Conservation (phyloP, 2,329 filamentous ascomycete species). For the Stachybotrys echinatus region DNA sequence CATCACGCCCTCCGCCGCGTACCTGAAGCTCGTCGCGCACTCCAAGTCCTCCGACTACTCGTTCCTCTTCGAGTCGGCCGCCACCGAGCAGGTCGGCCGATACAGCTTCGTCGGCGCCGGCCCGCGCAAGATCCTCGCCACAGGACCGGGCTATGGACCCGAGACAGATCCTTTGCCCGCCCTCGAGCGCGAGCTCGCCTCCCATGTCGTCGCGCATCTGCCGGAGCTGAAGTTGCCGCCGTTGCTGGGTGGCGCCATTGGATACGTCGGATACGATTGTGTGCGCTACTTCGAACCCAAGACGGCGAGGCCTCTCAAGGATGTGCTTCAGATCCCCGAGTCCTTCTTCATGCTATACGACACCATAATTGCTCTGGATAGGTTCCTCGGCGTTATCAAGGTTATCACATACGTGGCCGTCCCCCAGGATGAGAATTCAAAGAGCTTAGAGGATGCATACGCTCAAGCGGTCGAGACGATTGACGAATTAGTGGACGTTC, state of each 20-base stretch:
- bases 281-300: conserved; percentile 97
- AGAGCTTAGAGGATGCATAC: conserved; percentile 57
- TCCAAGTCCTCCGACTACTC: conserved; percentile 63
- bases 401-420: conserved; percentile 87
- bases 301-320: conserved; percentile 83
- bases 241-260: conserved; percentile 86
- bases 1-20: conserved; percentile 89
- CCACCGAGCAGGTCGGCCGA: conserved; percentile 86
- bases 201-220: conserved; percentile 75
- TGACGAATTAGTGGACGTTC: conserved; percentile 60
- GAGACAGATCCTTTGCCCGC: conserved; percentile 78
- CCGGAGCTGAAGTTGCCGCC: conserved; percentile 79
- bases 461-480: conserved; percentile 60
- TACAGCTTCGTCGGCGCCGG: conserved; percentile 93
- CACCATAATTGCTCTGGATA: conserved; percentile 89
- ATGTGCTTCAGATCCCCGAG: conserved; percentile 84
- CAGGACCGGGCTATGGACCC: conserved; percentile 80
- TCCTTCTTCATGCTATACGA: conserved; percentile 96
- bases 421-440: conserved; percentile 44
- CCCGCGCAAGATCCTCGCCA: conserved; percentile 74
- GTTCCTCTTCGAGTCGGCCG: conserved; percentile 93
- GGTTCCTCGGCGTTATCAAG: conserved; percentile 89
- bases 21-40: conserved; percentile 65
- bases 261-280: conserved; percentile 96
- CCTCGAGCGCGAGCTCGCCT: conserved; percentile 74